These are phyloP conservation scores for Cymodocea nodosa DNA, from an alignment of 116 monocot species.

Conservation along the genomic window DNA sequence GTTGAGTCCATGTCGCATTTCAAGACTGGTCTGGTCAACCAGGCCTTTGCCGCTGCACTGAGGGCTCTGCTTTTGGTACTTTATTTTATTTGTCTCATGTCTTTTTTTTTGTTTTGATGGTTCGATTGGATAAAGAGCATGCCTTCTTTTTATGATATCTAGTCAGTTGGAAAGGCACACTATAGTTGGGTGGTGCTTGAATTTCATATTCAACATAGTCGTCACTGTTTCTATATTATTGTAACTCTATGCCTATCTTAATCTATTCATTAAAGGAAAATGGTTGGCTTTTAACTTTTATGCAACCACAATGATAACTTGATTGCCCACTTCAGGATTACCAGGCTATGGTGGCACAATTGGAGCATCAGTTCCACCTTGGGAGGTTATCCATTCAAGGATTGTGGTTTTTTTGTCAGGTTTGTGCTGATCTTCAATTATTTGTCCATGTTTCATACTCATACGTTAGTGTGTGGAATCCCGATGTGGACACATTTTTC, in stretches of 20 bases:
- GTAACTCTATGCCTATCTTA: no score
- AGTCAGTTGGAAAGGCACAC: no score
- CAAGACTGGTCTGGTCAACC: conserved; percentile 81
- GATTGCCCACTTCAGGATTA: conserved; percentile 50
- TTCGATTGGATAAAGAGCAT: no score
- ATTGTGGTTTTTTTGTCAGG: conserved; percentile 98
- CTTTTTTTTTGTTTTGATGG: no score
- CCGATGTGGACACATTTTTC: not conserved
- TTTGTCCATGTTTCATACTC: not conserved
- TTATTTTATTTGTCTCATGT: no score
- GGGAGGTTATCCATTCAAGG: conserved; percentile 91
- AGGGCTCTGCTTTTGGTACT: conserved; percentile 77
- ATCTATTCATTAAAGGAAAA: no score
- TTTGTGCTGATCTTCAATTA: conserved; percentile 4
- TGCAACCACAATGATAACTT: not conserved
- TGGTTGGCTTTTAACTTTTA: not conserved
- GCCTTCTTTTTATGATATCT: no score
- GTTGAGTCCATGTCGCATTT: conserved; percentile 85
- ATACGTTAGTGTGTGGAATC: not conserved
- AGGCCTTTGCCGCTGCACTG: conserved; percentile 88
- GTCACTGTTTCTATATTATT: no score
- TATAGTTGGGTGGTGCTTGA: no score
- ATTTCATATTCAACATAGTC: no score
- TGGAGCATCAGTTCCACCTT: conserved; percentile 93
- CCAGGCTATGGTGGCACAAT: conserved; percentile 92